A percentile compares a stretch with the other conserved stretches of the same genome.
Evolutionary conservation across 805 yeast species (phyloP).

Genomic region (Allodekkera sacchari): DNA sequence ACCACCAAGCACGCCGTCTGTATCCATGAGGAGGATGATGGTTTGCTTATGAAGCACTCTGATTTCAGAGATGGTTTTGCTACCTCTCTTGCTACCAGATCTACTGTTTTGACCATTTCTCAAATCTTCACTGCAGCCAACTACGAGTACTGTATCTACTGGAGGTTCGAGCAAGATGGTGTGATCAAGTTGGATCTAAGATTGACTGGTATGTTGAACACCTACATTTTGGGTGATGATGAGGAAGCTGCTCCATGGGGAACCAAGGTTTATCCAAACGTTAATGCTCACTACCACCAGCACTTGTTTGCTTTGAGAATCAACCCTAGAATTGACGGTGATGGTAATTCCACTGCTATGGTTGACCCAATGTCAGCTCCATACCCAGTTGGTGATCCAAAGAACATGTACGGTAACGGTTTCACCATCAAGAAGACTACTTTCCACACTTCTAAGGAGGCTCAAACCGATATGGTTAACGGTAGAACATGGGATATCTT

Average conservation of each 20-base stretch:
- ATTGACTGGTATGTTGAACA: conserved; percentile 77
- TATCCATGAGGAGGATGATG: conserved; percentile 83
- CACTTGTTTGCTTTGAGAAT: conserved; percentile 71
- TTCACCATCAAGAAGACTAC: conserved; percentile 57
- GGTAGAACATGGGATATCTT: conserved; percentile 72
- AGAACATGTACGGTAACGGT: conserved; percentile 72
- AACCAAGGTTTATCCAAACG: conserved; percentile 69
- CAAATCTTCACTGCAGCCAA: conserved; percentile 84
- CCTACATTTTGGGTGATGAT: conserved; percentile 52
- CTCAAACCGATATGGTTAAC: conserved; percentile 55
- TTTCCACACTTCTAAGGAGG: conserved; percentile 63
- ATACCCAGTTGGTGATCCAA: conserved; percentile 52
- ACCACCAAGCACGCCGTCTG: conserved; percentile 73
- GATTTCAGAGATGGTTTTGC: conserved; percentile 76
- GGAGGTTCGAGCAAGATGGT: conserved; percentile 80
- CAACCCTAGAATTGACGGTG: conserved; percentile 78
- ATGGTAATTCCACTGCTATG: conserved; percentile 62
- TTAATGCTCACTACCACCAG: conserved; percentile 82
- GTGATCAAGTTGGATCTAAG: conserved; percentile 71
- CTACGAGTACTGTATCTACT: conserved; percentile 78
- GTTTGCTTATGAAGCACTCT: conserved; percentile 71
- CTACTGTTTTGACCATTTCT: conserved; percentile 63
- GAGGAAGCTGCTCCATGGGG: conserved; percentile 75
- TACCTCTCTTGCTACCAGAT: conserved; percentile 68
- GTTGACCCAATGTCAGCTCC: conserved; percentile 58